Evolutionary conservation across 495 filamentous ascomycete genomes (phyloP), one percentile per base, ranked within the genome.

Genomic region (Neohortaea acidophila): DNA sequence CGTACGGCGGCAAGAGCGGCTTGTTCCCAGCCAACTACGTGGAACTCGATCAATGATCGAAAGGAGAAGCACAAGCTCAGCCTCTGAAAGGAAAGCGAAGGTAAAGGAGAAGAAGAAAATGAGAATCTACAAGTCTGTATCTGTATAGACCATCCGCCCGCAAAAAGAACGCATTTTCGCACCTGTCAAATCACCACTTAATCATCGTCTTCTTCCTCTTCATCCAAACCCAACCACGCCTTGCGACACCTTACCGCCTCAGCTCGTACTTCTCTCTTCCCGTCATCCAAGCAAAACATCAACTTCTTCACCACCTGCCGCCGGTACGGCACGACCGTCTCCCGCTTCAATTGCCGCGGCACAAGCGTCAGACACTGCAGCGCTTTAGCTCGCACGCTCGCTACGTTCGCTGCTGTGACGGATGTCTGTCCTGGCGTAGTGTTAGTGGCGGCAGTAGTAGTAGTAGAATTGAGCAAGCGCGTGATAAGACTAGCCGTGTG

Each of bases 1-100:
- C 81, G 44, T 91, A 83, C 51, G 63, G 71, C 17, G 83, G 84
- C 7, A 71, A 73, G 41, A 71, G 68, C 5, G 89, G 89, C 18
- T 66, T 96, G n/a, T 99, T 99, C 57, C 65, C 60, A 0, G 62
- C 65, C 12, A 68, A 68, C 38, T 68, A 68, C 47, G 65, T 68
- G 21, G 45, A 59, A 44, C 36, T 67, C 29, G 53, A 62, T 28
- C 48, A 62, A 44, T 66, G 41, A n/a, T n/a, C n/a, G n/a, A n/a
- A 21, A 33, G 14, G 29, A 8, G 29, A 8, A 8, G 7, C 29
- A 32, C 18, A 15, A n/a, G n/a, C n/a, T n/a, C n/a, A n/a, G n/a
- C n/a, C n/a, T n/a, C n/a, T n/a, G n/a, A n/a, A n/a, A n/a, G n/a
- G n/a, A n/a, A n/a, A n/a, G n/a, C n/a, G n/a, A n/a, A n/a, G n/a